These are phyloP conservation scores for Dacryopinax spathularia DNA, from an alignment of 768 basidiomycete species.

Conservation along the genomic window DNA sequence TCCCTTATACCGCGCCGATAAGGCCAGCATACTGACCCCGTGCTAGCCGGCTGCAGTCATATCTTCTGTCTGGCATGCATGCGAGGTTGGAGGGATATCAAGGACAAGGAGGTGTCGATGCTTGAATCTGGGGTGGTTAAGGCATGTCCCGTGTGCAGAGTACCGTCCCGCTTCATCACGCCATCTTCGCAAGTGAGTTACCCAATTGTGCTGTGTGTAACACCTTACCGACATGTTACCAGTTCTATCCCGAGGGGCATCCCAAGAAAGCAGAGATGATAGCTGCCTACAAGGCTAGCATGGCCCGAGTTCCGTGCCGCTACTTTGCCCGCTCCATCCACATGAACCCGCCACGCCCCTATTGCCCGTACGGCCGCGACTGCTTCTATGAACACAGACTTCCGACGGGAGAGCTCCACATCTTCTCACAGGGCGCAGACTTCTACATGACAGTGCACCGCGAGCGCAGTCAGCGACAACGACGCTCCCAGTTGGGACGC, in stretches of 20 bases:
- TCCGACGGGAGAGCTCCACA: background rate
- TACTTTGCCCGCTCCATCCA: constrained; percentile 45
- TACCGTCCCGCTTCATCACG: constrained; percentile 49
- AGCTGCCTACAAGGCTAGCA: constrained; percentile 54
- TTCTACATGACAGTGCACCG: background rate
- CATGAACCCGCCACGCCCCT: constrained; percentile 30
- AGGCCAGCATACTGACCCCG: background rate
- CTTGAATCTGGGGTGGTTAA: constrained; percentile 48
- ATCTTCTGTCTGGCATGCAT: constrained; percentile 72
- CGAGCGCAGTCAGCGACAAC: background rate
- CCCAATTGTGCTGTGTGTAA: constrained; percentile 10
- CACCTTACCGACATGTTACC: background rate
- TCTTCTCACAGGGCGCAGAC: background rate
- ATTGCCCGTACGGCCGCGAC: constrained; percentile 66
- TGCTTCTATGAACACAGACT: constrained; percentile 61
- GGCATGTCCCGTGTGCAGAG: constrained; percentile 66
- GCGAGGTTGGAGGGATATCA: constrained; percentile 58
- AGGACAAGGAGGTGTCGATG: constrained; percentile 37
- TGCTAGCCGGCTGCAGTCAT: constrained; percentile 57
- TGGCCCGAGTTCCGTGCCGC: constrained; percentile 56
- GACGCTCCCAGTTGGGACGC: background rate
- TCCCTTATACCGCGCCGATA: background rate
- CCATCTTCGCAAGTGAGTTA: constrained; percentile 38
- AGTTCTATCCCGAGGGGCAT: constrained; percentile 42
- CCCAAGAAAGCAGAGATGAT: constrained; percentile 38